phyloP scores from a whole-genome alignment of 805 yeast genomes.

The Saturnispora mendoncae region DNA sequence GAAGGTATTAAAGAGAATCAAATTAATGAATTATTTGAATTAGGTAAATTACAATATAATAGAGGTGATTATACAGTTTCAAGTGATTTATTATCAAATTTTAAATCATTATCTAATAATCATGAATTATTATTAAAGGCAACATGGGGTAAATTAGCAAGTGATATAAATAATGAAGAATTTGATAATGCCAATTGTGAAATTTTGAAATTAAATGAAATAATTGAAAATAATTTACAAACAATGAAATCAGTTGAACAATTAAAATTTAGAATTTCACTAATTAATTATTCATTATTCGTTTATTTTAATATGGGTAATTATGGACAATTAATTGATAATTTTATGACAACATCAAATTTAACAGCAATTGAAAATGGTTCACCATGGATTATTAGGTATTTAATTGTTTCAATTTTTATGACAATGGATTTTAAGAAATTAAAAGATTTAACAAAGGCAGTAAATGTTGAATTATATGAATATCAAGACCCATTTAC shows the following conservation, averaged over 20 bases:
- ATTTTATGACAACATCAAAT: conserved; percentile 51
- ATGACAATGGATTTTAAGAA: conserved; percentile 35
- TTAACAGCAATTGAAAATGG: conserved; percentile 61
- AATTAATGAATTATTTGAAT: conserved; percentile 44
- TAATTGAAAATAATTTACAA: conserved; percentile 45
- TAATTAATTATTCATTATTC: conserved; percentile 62
- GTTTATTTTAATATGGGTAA: conserved; percentile 35
- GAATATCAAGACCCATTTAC: conserved; percentile 62
- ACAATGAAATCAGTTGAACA: conserved; percentile 44
- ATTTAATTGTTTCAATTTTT: conserved; percentile 53
- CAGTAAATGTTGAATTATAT: conserved; percentile 52
- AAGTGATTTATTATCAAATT: conserved; percentile 48
- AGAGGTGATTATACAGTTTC: conserved; percentile 56
- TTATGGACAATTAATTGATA: conserved; percentile 44
- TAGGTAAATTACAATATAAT: conserved; percentile 55
- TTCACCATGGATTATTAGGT: conserved; percentile 64
- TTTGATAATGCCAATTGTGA: conserved; percentile 48
- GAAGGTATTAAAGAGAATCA: conserved; percentile 40
- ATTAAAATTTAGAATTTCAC: conserved; percentile 57
- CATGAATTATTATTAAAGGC: conserved; percentile 43
- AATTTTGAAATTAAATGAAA: conserved; percentile 45
- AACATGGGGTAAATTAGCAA: conserved; percentile 63
- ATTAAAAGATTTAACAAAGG: conserved; percentile 48
- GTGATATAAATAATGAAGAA: conserved; percentile 45
- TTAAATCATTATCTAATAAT: conserved; percentile 46